A percentile compares a stretch with the other conserved stretches of the same genome.
Conservation (phyloP, 2,329 filamentous ascomycete genomes). For the Pseudopithomyces chartarum region DNA sequence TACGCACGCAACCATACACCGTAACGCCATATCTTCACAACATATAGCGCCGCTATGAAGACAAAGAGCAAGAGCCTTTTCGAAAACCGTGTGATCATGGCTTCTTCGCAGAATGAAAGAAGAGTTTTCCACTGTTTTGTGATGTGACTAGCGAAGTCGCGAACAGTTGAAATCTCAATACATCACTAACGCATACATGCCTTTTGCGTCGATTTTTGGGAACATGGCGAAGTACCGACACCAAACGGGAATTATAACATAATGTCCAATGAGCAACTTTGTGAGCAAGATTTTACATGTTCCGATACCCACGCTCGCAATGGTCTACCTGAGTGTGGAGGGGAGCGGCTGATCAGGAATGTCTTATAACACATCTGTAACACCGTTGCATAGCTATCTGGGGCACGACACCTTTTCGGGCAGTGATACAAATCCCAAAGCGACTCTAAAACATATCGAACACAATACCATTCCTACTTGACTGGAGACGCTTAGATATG, state of each 20-base stretch:
- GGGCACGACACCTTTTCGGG: background rate
- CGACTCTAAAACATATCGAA: too few relatives aligned
- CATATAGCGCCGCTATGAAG: constrained; percentile 40
- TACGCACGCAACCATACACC: constrained; percentile 29
- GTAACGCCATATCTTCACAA: constrained; percentile 34
- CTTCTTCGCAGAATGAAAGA: background rate
- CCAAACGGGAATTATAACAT: too few relatives aligned
- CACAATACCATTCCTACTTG: too few relatives aligned
- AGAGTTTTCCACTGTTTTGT: background rate
- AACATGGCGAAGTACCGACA: too few relatives aligned
- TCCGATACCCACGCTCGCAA: background rate
- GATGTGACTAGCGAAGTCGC: background rate
- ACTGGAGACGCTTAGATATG: too few relatives aligned
- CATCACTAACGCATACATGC: too few relatives aligned
- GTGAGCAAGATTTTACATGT: background rate
- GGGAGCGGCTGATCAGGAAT: background rate
- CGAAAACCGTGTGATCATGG: constrained; percentile 44
- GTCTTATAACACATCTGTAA: background rate
- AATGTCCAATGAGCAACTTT: too few relatives aligned
- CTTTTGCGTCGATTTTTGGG: too few relatives aligned
- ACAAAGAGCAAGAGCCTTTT: constrained; percentile 45
- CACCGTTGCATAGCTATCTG: background rate
- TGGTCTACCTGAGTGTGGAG: background rate
- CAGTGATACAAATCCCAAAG: too few relatives aligned
- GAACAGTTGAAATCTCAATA: too few relatives aligned